These are phyloP conservation scores for Colletotrichum truncatum DNA, from an alignment of 2,329 filamentous ascomycete genomes.

Conservation along the genomic window DNA sequence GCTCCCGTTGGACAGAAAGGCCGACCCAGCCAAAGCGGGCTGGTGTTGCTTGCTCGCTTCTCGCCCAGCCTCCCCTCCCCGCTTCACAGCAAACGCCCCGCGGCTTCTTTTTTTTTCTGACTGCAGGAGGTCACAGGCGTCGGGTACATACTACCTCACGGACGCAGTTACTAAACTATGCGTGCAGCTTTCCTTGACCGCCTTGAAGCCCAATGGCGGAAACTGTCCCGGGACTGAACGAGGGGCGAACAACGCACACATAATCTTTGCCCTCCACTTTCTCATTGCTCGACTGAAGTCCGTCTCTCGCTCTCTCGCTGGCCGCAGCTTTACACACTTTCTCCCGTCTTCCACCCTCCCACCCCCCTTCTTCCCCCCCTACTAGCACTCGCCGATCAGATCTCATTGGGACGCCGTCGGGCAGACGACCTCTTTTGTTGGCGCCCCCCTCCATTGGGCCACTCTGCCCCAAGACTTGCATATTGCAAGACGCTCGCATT, in stretches of 20 bases:
- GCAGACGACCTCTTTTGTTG: slow-evolving; percentile 16
- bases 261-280: slow-evolving; percentile 15
- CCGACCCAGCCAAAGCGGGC: background rate
- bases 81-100: slow-evolving; percentile 25
- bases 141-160: slow-evolving; percentile 8
- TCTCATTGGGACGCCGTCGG: slow-evolving; percentile 27
- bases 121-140: slow-evolving; percentile 5
- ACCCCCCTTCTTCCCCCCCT: background rate
- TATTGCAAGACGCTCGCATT: slow-evolving; percentile 44
- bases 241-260: slow-evolving; percentile 30
- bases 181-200: slow-evolving; percentile 27
- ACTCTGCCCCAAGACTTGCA: slow-evolving; percentile 30
- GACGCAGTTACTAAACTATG: background rate
- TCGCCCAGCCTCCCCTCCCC: slow-evolving; percentile 26
- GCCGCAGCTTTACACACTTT: background rate
- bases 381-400: background rate
- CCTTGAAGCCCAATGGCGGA: slow-evolving; percentile 23
- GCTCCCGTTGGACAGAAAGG: slow-evolving; percentile 25
- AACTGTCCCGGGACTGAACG: slow-evolving; percentile 22
- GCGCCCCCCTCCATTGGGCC: slow-evolving; percentile 30
- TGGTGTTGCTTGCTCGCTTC: background rate
- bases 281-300: background rate
- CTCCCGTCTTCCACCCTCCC: slow-evolving; percentile 10
- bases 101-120: slow-evolving; percentile 14
- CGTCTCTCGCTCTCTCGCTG: background rate